Percentiles rank a stretch among this genome's conserved stretches.
These are phyloP conservation scores for Kurtzmaniella quercitrusa DNA, from an alignment of 1,139 yeast species.

Conservation along the genomic window DNA sequence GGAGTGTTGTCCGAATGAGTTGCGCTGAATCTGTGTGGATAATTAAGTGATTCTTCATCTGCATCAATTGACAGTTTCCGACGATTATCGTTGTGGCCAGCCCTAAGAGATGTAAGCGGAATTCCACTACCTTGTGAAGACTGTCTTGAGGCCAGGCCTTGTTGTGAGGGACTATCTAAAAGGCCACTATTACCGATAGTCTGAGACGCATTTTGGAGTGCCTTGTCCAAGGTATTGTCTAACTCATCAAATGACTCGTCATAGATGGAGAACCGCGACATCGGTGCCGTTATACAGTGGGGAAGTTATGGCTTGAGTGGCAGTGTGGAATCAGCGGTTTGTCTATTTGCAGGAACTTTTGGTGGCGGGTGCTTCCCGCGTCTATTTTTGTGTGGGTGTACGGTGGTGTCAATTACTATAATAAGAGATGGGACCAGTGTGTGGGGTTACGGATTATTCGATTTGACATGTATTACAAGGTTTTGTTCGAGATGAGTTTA, in stretches of 20 bases:
- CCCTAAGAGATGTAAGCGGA: slow-evolving; percentile 5
- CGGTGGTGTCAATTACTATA: not conserved
- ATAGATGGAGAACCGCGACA: slow-evolving; percentile 9
- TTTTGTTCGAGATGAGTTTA: too few relatives aligned
- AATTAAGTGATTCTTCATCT: slow-evolving; percentile 10
- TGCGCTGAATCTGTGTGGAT: not conserved
- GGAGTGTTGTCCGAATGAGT: slow-evolving; percentile 23
- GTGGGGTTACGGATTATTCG: too few relatives aligned
- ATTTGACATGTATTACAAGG: too few relatives aligned
- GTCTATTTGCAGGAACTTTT: not conserved
- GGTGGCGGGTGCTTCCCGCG: too few relatives aligned
- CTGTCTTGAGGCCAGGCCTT: slow-evolving; percentile 14
- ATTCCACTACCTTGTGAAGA: slow-evolving; percentile 23
- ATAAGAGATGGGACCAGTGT: not conserved
- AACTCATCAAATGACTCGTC: slow-evolving; percentile 38
- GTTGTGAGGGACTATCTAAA: slow-evolving; percentile 6
- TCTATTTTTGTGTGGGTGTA: not conserved
- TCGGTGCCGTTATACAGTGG: slow-evolving; percentile 10
- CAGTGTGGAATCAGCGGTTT: not conserved
- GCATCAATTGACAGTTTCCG: slow-evolving; percentile 5
- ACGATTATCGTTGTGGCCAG: slow-evolving; percentile 13
- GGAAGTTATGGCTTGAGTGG: not conserved
- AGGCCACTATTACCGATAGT: slow-evolving; percentile 16
- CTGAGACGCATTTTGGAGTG: slow-evolving; percentile 37
- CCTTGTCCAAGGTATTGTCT: slow-evolving; percentile 41